Evolutionary conservation across 2,329 filamentous ascomycete species (phyloP).

Genomic region (Xylaria sp.): DNA sequence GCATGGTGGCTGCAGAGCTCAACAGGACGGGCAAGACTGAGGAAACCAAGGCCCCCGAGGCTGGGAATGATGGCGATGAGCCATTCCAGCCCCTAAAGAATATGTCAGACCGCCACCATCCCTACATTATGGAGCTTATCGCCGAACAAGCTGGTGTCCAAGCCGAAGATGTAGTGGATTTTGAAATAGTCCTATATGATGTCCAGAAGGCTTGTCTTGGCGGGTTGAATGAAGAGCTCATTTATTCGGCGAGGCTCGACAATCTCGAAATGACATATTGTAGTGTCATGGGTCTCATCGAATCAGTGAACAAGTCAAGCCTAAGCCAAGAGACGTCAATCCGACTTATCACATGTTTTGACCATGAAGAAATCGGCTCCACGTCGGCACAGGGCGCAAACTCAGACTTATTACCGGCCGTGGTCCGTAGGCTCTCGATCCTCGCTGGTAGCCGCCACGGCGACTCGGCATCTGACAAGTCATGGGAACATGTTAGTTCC

Average conservation of each 20-base stretch:
- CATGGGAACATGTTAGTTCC: constrained; percentile 68
- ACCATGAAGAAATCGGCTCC: constrained; percentile 97
- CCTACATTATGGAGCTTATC: constrained; percentile 85
- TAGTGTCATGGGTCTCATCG: constrained; percentile 84
- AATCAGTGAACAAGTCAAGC: constrained; percentile 73
- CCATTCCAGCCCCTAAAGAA: constrained; percentile 80
- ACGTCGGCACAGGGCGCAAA: constrained; percentile 92
- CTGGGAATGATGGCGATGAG: constrained; percentile 54
- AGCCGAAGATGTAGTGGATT: constrained; percentile 82
- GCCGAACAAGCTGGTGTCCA: constrained; percentile 80
- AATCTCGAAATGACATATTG: constrained; percentile 98
- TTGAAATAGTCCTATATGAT: constrained; percentile 97
- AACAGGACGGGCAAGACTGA: constrained; percentile 74
- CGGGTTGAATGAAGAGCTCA: constrained; percentile 91
- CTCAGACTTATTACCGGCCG: constrained; percentile 88
- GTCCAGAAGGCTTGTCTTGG: constrained; percentile 91
- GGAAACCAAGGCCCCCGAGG: constrained; percentile 52
- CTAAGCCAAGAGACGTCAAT: constrained; percentile 84
- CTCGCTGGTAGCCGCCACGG: constrained; percentile 69
- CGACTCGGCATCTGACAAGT: constrained; percentile 66
- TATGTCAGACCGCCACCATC: constrained; percentile 86
- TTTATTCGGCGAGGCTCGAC: constrained; percentile 95
- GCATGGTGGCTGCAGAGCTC: constrained; percentile 86
- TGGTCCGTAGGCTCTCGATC: constrained; percentile 86
- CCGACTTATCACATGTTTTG: constrained; percentile 92